Evolutionary conservation across 192 early-diverging fungal species (phyloP).

Genomic region (Umbelopsis vinacea): DNA sequence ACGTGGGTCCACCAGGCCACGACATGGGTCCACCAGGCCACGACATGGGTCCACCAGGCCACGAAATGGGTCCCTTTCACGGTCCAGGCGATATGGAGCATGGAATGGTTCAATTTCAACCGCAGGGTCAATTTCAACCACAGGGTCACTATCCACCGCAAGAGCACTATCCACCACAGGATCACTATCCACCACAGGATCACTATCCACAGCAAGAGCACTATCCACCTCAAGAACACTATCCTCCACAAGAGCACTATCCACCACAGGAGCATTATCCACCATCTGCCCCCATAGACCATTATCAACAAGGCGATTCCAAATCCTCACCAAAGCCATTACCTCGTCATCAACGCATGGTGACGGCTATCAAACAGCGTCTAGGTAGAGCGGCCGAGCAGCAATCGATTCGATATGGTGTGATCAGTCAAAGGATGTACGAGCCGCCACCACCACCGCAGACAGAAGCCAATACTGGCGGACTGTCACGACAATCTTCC

Average conservation of each 20-base stretch:
- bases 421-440: conserved; percentile 12
- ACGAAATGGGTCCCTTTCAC: neutral
- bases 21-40: neutral
- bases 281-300: neutral
- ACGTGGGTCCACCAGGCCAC: neutral
- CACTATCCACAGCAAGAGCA: too few relatives aligned
- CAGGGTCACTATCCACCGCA: too few relatives aligned
- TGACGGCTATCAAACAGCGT: neutral
- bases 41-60: neutral
- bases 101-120: neutral
- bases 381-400: neutral
- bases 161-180: too few relatives aligned
- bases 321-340: neutral
- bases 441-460: neutral
- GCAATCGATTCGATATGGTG: neutral
- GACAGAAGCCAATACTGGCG: neutral
- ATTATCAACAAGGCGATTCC: neutral
- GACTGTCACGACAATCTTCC: neutral
- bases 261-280: neutral
- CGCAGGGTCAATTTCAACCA: too few relatives aligned
- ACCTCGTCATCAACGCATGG: conserved; percentile 13
- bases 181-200: too few relatives aligned
- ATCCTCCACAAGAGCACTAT: too few relatives aligned
- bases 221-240: too few relatives aligned
- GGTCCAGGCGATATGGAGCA: neutral